Conservation (phyloP, 1,284 basidiomycete species). For the Puccinia hordei region DNA sequence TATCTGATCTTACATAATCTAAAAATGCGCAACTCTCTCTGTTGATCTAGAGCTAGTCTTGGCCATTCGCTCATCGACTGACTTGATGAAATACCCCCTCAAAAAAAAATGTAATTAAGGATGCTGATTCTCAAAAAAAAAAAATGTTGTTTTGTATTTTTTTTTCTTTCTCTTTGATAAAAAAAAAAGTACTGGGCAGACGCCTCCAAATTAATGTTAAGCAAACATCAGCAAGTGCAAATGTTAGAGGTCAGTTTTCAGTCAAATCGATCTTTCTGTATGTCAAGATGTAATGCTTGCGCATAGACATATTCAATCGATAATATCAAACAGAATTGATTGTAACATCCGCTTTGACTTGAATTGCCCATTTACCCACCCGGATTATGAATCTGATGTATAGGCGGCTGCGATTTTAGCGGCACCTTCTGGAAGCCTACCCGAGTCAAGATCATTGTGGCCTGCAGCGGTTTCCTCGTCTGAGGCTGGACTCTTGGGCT, state of each 20-base stretch:
- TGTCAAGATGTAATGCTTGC: not conserved
- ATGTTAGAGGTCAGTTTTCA: constrained; percentile 69
- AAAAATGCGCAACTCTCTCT: not conserved
- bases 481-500: constrained; percentile 61
- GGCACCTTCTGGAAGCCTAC: constrained; percentile 67
- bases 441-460: constrained; percentile 74
- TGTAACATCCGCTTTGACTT: not conserved
- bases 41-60: not conserved
- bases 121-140: constrained; percentile 28
- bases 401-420: constrained; percentile 84
- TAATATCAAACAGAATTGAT: not conserved
- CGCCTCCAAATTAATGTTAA: constrained; percentile 86
- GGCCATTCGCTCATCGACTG: not conserved
- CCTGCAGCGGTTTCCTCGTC: constrained; percentile 64
- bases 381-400: not conserved
- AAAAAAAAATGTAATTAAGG: not conserved
- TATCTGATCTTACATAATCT: too few relatives aligned
- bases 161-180: not conserved
- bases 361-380: not conserved
- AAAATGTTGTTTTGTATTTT: not conserved
- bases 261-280: not conserved
- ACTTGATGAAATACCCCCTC: not conserved
- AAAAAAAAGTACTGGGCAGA: constrained; percentile 77
- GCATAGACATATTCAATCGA: not conserved
- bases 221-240: constrained; percentile 98